Base-by-base conservation (phyloP, 2,329 filamentous ascomycete genomes). In the Apiospora pterosperma region DNA sequence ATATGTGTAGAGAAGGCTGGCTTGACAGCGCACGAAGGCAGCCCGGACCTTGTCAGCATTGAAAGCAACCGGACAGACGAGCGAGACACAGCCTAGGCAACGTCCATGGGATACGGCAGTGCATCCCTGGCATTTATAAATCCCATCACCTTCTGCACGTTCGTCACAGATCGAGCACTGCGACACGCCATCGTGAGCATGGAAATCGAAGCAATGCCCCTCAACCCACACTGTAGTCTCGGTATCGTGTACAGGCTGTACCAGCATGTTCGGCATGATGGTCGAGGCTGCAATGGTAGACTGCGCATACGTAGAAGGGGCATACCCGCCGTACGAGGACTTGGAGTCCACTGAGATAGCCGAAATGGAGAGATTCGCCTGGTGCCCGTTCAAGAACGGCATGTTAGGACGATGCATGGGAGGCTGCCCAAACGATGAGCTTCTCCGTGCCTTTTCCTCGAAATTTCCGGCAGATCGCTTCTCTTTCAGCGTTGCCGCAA, bases 401-500 rank as follows among this genome's bases (percentile, higher is more conserved):
- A 90, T 80, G 75, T 87, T 92, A 5, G 91, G 90, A 48, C 90
- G 84, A 69, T 92, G 86, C 23, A 90, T 78, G 0, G 89, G 87
- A 41, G 85, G 75, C 88, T 89, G 70, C 92, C 92, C 74, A 77
- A 97, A 96, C 1, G 94, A 97, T n/a, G 94, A 97, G 80, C 94
- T 97, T 69, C 95, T 88, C 66, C 94, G 88, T n/a, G 91, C 91
- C 69, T 85, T 80, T 67, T 78, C 64, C 23, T 90, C 88, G 72
- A 96, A 92, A 70, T 98, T 97, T 75, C 97, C 93, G 1, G 92
- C 94, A 3, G 96, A 98, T 62, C 95, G 88, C 81, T 98, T 99
- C 79, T 98, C 96, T 36, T 93, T 89, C 64, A 99, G 82, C 5
- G 92, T 97, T 21, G 92, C 88, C 67, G 94, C 90, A 64, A 97